A percentile compares a stretch with the other conserved stretches of the same genome.
Evolutionary conservation across 257 asterid genomes (phyloP).

Genomic region (Dorcoceras hygrometricum): DNA sequence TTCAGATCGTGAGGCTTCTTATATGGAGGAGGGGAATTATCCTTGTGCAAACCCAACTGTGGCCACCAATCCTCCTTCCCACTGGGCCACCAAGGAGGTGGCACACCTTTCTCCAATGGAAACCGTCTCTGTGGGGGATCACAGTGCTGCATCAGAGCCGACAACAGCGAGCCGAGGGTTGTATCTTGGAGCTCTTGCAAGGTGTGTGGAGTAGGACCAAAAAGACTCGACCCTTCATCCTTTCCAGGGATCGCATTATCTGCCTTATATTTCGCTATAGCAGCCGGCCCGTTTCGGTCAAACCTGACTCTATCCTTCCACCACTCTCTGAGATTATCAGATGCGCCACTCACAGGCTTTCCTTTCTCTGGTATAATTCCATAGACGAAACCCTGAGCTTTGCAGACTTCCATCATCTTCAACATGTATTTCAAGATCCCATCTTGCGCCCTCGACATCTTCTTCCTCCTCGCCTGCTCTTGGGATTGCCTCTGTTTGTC

Average conservation of each 20-base stretch:
- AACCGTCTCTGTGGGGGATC: constrained; percentile 90
- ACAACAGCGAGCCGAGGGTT: constrained; percentile 73
- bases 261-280: constrained; percentile 57
- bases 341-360: constrained; percentile 86
- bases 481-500: constrained; percentile 79
- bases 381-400: constrained; percentile 90
- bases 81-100: constrained; percentile 96
- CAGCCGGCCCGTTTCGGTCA: constrained; percentile 85
- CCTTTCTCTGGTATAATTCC: constrained; percentile 96
- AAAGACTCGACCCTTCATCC: constrained; percentile 35
- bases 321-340: constrained; percentile 88
- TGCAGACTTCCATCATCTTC: constrained; percentile 94
- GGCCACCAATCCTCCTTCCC: constrained; percentile 92
- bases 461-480: constrained; percentile 92
- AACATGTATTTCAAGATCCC: constrained; percentile 90
- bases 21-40: constrained; percentile 74
- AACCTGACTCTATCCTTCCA: constrained; percentile 91
- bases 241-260: constrained; percentile 48
- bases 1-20: constrained; percentile 91
- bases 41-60: constrained; percentile 65
- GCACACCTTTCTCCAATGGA: constrained; percentile 76
- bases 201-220: constrained; percentile 74
- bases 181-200: constrained; percentile 90
- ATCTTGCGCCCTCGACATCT: constrained; percentile 93
- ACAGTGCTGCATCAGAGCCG: constrained; percentile 90